Evolutionary conservation across 2,329 filamentous ascomycete species (phyloP).

Genomic region (Scytalidium sp.): DNA sequence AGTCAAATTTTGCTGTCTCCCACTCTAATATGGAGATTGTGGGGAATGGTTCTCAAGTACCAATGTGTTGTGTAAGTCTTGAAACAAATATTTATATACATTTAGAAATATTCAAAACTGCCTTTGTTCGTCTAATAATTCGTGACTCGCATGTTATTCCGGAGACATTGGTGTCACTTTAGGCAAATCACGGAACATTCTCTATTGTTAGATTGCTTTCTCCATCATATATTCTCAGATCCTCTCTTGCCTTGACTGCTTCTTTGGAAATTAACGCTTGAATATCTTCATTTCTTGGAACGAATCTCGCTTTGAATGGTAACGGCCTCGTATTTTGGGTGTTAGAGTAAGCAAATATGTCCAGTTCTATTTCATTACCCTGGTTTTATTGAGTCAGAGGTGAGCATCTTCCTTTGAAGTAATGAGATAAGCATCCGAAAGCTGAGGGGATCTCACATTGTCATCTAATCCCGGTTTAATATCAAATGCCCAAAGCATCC

Average conservation of each 20-base stretch:
- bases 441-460: not conserved
- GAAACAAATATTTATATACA: too few species aligned
- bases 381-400: not conserved
- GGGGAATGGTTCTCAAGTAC: too few species aligned
- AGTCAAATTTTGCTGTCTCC: too few species aligned
- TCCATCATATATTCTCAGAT: not conserved
- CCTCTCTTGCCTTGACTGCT: not conserved
- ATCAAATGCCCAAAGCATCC: not conserved
- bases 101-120: too few species aligned
- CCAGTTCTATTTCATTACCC: not conserved
- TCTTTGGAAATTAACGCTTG: not conserved
- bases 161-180: too few species aligned
- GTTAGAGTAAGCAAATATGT: not conserved
- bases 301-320: not conserved
- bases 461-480: not conserved
- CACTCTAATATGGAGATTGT: too few species aligned
- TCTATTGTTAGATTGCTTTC: not conserved
- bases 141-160: too few species aligned
- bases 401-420: too few species aligned
- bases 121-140: too few species aligned
- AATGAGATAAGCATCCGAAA: too few species aligned
- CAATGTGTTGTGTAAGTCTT: too few species aligned
- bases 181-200: not conserved
- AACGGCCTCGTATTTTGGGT: not conserved
- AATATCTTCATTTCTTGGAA: not conserved